These are phyloP conservation scores for Tuber aestivum DNA, from an alignment of 495 filamentous ascomycete species.

Conservation along the genomic window DNA sequence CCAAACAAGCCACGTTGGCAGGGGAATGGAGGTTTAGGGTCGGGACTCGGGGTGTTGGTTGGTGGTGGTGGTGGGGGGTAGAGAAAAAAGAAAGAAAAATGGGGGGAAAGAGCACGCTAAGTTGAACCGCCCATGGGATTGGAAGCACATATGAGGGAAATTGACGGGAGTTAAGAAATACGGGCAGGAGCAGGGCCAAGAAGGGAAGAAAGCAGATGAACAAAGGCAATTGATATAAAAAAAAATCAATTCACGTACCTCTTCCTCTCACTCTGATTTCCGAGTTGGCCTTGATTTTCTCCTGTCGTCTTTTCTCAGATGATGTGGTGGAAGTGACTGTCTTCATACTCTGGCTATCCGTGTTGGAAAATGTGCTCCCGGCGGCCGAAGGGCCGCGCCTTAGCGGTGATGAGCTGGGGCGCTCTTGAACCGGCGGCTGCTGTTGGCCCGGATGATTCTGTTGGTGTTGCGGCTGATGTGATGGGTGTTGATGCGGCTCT, in stretches of 20 bases:
- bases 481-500: slow-evolving; percentile 16
- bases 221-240: slow-evolving; percentile 14
- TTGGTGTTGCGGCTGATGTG: slow-evolving; percentile 22
- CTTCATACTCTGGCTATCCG: slow-evolving; percentile 47
- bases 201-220: slow-evolving; percentile 12
- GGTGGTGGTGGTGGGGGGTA: neutral
- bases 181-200: slow-evolving; percentile 6
- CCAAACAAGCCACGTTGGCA: slow-evolving; percentile 10
- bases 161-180: slow-evolving; percentile 4
- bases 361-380: slow-evolving; percentile 36
- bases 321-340: slow-evolving; percentile 47
- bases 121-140: slow-evolving; percentile 8
- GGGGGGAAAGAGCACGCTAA: neutral
- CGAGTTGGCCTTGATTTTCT: slow-evolving; percentile 43
- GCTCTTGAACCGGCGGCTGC: slow-evolving; percentile 15
- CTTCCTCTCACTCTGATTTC: slow-evolving; percentile 46
- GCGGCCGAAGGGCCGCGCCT: slow-evolving; percentile 32
- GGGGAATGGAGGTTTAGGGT: slow-evolving; percentile 2
- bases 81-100: neutral
- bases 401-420: slow-evolving; percentile 17
- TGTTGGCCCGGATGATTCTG: slow-evolving; percentile 12
- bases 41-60: neutral
- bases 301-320: slow-evolving; percentile 32
- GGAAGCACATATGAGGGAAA: slow-evolving; percentile 29
- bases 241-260: slow-evolving; percentile 42